A percentile compares a stretch with the other conserved stretches of the same genome.
Evolutionary conservation across 2,329 filamentous ascomycete genomes (phyloP).

Genomic region (Fusarium nygamai): DNA sequence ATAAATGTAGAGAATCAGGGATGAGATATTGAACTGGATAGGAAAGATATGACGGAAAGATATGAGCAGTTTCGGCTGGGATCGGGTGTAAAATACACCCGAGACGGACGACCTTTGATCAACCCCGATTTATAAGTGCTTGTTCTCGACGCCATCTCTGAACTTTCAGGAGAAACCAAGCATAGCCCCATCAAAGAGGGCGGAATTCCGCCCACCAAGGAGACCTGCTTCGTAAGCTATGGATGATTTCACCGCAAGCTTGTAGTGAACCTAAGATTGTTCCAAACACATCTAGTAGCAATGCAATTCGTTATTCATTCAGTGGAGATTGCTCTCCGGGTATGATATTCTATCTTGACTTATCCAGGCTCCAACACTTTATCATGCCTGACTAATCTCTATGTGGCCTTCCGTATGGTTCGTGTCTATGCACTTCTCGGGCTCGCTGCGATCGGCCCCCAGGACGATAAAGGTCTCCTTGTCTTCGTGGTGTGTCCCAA

Average conservation of each 20-base stretch:
- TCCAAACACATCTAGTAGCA: not conserved
- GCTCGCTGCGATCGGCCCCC: not conserved
- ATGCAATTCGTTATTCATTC: not conserved
- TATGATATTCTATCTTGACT: constrained; percentile 39
- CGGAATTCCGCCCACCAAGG: constrained; percentile 38
- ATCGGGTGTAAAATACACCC: not conserved
- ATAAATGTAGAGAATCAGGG: not conserved
- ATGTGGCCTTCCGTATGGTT: constrained; percentile 27
- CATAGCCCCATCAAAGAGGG: constrained; percentile 12
- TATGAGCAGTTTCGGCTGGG: not conserved
- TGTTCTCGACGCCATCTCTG: not conserved
- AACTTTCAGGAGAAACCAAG: not conserved
- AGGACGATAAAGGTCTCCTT: constrained; percentile 45
- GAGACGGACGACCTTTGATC: not conserved
- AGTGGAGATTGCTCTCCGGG: constrained; percentile 32
- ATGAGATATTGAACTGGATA: not conserved
- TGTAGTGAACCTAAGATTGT: not conserved
- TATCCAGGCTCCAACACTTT: constrained; percentile 6
- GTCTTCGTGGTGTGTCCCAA: not conserved
- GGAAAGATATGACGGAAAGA: not conserved
- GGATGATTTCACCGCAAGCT: not conserved
- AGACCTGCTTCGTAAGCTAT: not conserved
- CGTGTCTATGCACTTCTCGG: constrained; percentile 13
- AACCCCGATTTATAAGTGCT: not conserved
- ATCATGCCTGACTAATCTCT: not conserved